phyloP scores from a whole-genome alignment of 495 filamentous ascomycete genomes.

The Acidomyces sp. region DNA sequence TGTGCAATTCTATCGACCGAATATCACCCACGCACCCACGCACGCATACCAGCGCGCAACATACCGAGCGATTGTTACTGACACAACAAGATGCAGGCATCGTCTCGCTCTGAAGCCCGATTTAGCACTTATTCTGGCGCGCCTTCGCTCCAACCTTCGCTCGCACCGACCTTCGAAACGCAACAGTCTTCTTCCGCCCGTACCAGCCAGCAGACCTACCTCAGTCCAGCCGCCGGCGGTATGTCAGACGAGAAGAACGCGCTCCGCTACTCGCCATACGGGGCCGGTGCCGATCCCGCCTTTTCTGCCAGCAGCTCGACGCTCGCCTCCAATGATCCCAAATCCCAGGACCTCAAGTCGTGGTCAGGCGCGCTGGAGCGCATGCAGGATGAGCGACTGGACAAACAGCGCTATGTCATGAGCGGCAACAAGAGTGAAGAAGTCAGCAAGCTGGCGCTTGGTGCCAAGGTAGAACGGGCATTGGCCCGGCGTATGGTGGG shows the following conservation, averaged over 20 bases:
- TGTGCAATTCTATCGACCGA: too few species aligned
- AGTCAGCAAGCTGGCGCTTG: conserved; percentile 77
- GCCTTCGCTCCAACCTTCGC: conserved; percentile 56
- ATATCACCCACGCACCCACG: too few species aligned
- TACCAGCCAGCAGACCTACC: conserved; percentile 2
- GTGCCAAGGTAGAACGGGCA: conserved; percentile 88
- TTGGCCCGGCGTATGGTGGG: conserved; percentile 76
- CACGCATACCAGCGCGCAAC: too few species aligned
- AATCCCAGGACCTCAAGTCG: conserved; percentile 58
- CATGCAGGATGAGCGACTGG: conserved; percentile 79
- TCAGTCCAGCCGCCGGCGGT: conserved; percentile 34
- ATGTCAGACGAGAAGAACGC: conserved; percentile 1
- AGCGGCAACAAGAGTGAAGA: conserved; percentile 71
- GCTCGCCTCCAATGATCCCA: conserved; percentile 44
- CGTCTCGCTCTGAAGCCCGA: conserved; percentile 45
- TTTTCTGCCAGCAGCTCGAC: conserved; percentile 37
- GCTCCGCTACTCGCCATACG: too few species aligned
- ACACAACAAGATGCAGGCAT: conserved; percentile 10
- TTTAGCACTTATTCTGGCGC: conserved; percentile 69
- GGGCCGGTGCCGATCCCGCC: conserved; percentile 6
- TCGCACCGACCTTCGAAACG: conserved; percentile 24
- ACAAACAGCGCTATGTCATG: conserved; percentile 72
- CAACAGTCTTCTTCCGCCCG: conserved; percentile 4
- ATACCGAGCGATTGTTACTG: neutral
- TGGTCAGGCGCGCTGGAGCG: conserved; percentile 75